Evolutionary conservation across 306 rosid species (phyloP), one percentile per base, ranked within the genome.

Genomic region (Clitoria ternatea): DNA sequence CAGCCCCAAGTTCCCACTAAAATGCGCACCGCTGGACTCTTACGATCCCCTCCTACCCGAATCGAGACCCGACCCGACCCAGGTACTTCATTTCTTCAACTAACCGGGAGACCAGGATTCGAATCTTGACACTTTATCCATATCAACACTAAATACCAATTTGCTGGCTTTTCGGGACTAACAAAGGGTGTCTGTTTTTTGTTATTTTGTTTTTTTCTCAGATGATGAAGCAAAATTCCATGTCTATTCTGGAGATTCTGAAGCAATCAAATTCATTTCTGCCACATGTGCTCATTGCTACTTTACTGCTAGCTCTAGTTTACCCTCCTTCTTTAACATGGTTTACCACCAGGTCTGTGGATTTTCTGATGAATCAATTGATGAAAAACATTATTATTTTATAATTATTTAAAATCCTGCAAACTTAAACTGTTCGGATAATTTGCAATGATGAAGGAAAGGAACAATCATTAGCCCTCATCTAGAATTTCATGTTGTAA

Each of bases 311-410:
- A 72, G 97, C 98, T 85, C 85, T 93, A 50, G 24, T 79, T 76
- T 93, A 73, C 78, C 97, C 98, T 8, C 94, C 90, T 59, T 93
- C 98, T 45, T 90, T 93, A 77, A 80, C 97, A 4, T 93, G 98
- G 98, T 93, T 93, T 75, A 93, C 98, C 63, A 89, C 72, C 85
- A 88, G 98, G 98, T 93, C 45, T 43, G 79, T 66, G 30, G 72
- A 50, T 45, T 47, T 72, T 72, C 61, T 73, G 48, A 72, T 60
- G 75, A 77, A 65, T 56, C 72, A n/a, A 42, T 65, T 53, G 68
- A 50, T 72, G n/a, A n/a, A n/a, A n/a, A 13, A 61, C 61, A 40
- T 8, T 11, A 20, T 11, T 61, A 3, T 55, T 68, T 9, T 23
- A 19, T 49, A 30, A 57, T 52, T 44, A 30, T 62, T 72, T 40